Base-by-base conservation (phyloP, 2,329 filamentous ascomycete species). In the Phaeomoniella chlamydospora region DNA sequence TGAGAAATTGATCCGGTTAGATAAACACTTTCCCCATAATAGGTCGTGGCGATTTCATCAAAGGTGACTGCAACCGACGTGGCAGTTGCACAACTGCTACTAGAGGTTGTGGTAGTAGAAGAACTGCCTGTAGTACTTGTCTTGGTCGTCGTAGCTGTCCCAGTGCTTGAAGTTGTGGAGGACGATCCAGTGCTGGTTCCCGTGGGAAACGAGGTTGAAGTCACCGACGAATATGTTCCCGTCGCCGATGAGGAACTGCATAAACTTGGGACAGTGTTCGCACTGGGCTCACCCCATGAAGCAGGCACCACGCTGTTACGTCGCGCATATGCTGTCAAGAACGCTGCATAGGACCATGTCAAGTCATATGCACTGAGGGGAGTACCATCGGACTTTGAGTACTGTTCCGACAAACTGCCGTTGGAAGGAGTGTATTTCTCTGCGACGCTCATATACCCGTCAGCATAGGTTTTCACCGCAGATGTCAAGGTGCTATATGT, bases 391-490 rank as follows among this genome's bases (percentile, higher is more conserved):
- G 44, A 39, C 36, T 44, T 14, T 42, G 41, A 22, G 45, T 47
- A 46, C 42, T 49, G 18, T n/a, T 30, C 37, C 3, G 5, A 11
- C 3, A 42, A 15, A 22, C 19, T 67, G n/a, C 80, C 80, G 44
- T 72, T 69, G 0, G 63, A 42, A 3, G 65, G 62, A 0, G 70
- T 69, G 47, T 69, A 70, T 39, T 60, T 52, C 33, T 61, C 49
- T 1, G 65, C 58, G 15, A 70, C 50, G 17, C 58, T 54, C 31
- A 73, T 49, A 44, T 68, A 75, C 35, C 61, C 65, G 44, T 76
- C 72, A 5, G 68, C 72, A 49, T 86, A 84, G 3, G 63, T 65
- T 40, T 68, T 68, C 4, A 82, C 70, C 1, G 80, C 64, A 30
- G 64, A 57, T 41, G 74, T 57, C 35, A 86, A 65, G 2, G 62